Evolutionary conservation across 2,329 filamentous ascomycete species (phyloP).

Genomic region (Knoxdaviesia capensis): DNA sequence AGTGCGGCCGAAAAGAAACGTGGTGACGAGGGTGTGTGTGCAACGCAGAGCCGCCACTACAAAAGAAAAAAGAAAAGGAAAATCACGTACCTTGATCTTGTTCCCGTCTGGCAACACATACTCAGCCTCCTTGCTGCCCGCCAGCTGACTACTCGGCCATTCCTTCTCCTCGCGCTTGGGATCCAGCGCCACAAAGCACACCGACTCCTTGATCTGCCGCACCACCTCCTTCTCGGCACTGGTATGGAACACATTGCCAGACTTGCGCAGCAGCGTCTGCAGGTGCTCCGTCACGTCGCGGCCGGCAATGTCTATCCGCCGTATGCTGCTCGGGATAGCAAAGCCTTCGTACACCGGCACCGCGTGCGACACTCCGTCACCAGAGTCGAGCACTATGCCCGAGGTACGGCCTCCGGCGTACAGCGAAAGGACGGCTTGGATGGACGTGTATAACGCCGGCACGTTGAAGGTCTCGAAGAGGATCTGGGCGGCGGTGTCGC

Average conservation of each 20-base stretch:
- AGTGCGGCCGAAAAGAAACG: neutral
- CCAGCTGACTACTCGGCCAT: conserved; percentile 64
- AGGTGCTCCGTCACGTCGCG: conserved; percentile 92
- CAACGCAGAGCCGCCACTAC: neutral
- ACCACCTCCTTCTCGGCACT: conserved; percentile 99
- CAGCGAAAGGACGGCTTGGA: conserved; percentile 87
- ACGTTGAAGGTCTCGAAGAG: conserved; percentile 99
- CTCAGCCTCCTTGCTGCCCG: conserved; percentile 60
- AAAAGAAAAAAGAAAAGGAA: too few species aligned
- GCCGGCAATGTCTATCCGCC: conserved; percentile 87
- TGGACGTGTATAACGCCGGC: conserved; percentile 85
- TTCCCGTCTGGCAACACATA: conserved; percentile 85
- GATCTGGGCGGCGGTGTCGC: conserved; percentile 90
- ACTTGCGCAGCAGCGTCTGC: conserved; percentile 78
- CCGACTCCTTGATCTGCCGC: conserved; percentile 85
- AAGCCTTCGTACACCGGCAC: conserved; percentile 97
- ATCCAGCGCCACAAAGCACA: conserved; percentile 77
- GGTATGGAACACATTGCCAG: conserved; percentile 86
- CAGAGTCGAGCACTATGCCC: conserved; percentile 84
- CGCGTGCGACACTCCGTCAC: conserved; percentile 90
- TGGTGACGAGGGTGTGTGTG: neutral
- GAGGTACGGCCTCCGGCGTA: conserved; percentile 94
- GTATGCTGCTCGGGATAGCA: conserved; percentile 86
- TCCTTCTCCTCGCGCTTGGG: conserved; percentile 93
- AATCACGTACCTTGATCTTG: conserved; percentile 53